Evolutionary conservation across 768 basidiomycete species (phyloP), one percentile per base, ranked within the genome.

Genomic region (Lactarius hatsudake): DNA sequence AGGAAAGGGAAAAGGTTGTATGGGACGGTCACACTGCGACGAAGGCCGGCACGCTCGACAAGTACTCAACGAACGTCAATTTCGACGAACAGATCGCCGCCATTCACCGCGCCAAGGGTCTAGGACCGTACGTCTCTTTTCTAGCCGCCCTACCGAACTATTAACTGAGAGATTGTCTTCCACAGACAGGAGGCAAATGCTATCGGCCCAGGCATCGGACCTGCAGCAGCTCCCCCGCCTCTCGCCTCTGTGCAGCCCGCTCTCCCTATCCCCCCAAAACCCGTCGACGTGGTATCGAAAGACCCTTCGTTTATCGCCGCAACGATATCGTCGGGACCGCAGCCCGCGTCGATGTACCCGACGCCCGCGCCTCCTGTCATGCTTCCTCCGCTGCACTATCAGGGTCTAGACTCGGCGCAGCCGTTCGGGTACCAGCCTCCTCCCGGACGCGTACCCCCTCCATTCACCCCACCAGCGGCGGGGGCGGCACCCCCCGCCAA

Each of bases 11-110:
- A 78, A 95, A 92, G 75, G 91, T 93, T 71, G 93, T 98, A 59
- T 99, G 97, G 97, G 97, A 98, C 78, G 97, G 97, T 72, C 96
- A 98, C 77, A 96, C 96, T 2, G 91, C 94, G 54, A 91, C 94
- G 54, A 98, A 96, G 79, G 90, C 90, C 59, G 87, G 87, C 71
- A 97, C 94, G 1, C 81, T 95, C 74, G 92, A 95, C 83, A 94
- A 94, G 74, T 99, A 90, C 81, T 95, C 95, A 59, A 88, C 87
- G 18, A 90, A 90, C 69, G 94, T 93, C 81, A 96, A 94, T 75
- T 89, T 98, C 75, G 94, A 98, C 79, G 95, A 98, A 74, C 97
- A 99, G 76, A 99, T 99, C 76, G 93, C 93, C 54, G 94, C 95
- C 58, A 94, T 98, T 66, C 96, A 97, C 78, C 90, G 90, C 65